Evolutionary conservation across 805 yeast genomes (phyloP), one percentile per base, ranked within the genome.

Genomic region (Candida mattraensis): DNA sequence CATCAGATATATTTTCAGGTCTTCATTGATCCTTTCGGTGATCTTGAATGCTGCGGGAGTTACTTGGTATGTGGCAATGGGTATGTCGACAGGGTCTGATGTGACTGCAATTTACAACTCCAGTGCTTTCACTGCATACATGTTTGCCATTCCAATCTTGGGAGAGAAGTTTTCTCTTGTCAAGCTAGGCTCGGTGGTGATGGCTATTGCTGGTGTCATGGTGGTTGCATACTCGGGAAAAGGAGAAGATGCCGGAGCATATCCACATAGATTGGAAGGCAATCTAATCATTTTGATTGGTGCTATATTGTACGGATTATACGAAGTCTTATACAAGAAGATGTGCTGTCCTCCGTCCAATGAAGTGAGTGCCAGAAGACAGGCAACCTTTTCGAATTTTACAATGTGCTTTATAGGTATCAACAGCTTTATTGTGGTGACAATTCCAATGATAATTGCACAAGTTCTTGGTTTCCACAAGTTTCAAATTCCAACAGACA

Each of bases 61-160:
- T 13, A 76, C 95, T 2, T 87, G 96, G 96, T 87, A 86, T 55
- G 72, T 84, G 12, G 83, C 95, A 8, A 85, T 87, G 78, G 70
- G 79, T 19, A 61, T 84, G 53, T 80, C 95, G 0, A 83, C 88
- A 18, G 87, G 94, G 0, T 71, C 87, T 3, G 95, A 87, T 51
- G 83, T 87, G 23, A 87, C 95, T 2, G 96, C 96, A 3, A 87
- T 87, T 42, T 87, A 87, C 63, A 87, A 87, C 63, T 86, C 93
- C 56, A 81, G 91, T 11, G 94, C 95, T 0, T 87, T 87, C 57
- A 82, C 89, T 4, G 95, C 95, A 0, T 81, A 87, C 53, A 74
- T 85, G 11, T 87, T 87, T 60, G 87, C 94, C 3, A 79, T 87
- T 18, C 85, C 88, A 1, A 59, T 87, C 14, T 65, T 87, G 33